phyloP scores from a whole-genome alignment of 805 yeast species.

The Saturnispora sanitii region DNA sequence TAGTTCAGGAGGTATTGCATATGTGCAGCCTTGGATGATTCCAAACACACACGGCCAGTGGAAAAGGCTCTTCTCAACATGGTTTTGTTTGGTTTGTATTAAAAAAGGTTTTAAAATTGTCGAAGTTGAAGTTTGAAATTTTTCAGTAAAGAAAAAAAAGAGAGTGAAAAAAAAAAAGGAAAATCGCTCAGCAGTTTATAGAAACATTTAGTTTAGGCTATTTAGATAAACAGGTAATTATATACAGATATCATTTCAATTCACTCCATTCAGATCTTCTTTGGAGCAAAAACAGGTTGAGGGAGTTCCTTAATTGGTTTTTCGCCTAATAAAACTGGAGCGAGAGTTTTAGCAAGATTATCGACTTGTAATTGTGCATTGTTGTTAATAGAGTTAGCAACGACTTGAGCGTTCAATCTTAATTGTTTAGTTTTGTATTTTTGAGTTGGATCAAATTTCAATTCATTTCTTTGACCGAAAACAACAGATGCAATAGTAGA shows the following conservation, averaged over 20 bases:
- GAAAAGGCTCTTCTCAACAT: slow-evolving; percentile 1
- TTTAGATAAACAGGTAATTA: too few relatives aligned
- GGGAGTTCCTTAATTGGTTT: slow-evolving; percentile 18
- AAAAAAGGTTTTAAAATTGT: too few relatives aligned
- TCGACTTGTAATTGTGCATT: slow-evolving; percentile 26
- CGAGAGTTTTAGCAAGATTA: slow-evolving; percentile 15
- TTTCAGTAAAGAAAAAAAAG: not conserved
- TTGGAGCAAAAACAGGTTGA: slow-evolving; percentile 12
- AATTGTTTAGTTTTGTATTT: slow-evolving; percentile 19
- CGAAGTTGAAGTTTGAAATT: not conserved
- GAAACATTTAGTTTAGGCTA: too few relatives aligned
- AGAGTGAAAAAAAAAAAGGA: not conserved
- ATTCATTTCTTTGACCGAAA: slow-evolving; percentile 21
- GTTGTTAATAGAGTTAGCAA: slow-evolving; percentile 23
- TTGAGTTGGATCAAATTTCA: slow-evolving; percentile 14
- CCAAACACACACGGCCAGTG: not conserved
- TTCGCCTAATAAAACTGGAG: slow-evolving; percentile 17
- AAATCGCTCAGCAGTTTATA: not conserved
- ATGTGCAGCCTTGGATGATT: slow-evolving; percentile 27
- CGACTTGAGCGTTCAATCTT: slow-evolving; percentile 24
- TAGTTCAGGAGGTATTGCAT: slow-evolving; percentile 54
- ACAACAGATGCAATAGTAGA: slow-evolving; percentile 20
- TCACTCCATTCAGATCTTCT: slow-evolving; percentile 11
- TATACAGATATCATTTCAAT: too few relatives aligned
- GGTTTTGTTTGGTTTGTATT: too few relatives aligned